A percentile compares a stretch with the other conserved stretches of the same genome.
These are phyloP conservation scores for Pholiota molesta DNA, from an alignment of 768 basidiomycete species.

Conservation along the genomic window DNA sequence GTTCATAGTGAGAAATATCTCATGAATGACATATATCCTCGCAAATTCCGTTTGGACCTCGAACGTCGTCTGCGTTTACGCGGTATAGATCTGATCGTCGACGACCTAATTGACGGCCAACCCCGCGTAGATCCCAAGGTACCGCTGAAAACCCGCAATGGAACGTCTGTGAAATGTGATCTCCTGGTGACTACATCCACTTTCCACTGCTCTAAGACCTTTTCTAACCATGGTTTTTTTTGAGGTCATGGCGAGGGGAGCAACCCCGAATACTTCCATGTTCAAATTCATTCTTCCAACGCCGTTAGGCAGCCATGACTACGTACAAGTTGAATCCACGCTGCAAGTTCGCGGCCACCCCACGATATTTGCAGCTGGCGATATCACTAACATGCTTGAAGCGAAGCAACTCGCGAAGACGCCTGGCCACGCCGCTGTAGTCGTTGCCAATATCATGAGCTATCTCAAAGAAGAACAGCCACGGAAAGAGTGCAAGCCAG, in stretches of 20 bases:
- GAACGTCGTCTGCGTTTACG: conserved; percentile 40
- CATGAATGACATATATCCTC: conserved; percentile 54
- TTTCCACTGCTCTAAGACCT: neutral
- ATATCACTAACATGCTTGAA: conserved; percentile 56
- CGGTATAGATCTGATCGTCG: conserved; percentile 50
- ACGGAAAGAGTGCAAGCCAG: conserved; percentile 25
- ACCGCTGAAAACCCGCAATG: conserved; percentile 25
- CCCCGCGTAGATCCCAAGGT: conserved; percentile 6
- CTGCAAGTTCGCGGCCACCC: conserved; percentile 51
- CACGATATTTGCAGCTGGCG: conserved; percentile 60
- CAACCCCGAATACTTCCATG: conserved; percentile 50
- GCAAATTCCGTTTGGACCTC: conserved; percentile 47
- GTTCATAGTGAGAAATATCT: conserved; percentile 53
- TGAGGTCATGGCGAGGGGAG: conserved; percentile 36
- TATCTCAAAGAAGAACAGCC: conserved; percentile 26
- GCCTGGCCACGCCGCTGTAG: conserved; percentile 39
- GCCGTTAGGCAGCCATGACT: conserved; percentile 36
- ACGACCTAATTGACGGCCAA: conserved; percentile 48
- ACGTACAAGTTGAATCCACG: conserved; percentile 50
- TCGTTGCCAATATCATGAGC: conserved; percentile 49
- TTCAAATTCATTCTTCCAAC: conserved; percentile 31
- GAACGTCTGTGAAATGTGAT: conserved; percentile 24
- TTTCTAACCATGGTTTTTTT: neutral
- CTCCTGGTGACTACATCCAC: conserved; percentile 19
- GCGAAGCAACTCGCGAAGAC: conserved; percentile 58